Evolutionary conservation across 2,329 filamentous ascomycete species (phyloP), one percentile per base, ranked within the genome.

Genomic region (Sporothrix sp.): DNA sequence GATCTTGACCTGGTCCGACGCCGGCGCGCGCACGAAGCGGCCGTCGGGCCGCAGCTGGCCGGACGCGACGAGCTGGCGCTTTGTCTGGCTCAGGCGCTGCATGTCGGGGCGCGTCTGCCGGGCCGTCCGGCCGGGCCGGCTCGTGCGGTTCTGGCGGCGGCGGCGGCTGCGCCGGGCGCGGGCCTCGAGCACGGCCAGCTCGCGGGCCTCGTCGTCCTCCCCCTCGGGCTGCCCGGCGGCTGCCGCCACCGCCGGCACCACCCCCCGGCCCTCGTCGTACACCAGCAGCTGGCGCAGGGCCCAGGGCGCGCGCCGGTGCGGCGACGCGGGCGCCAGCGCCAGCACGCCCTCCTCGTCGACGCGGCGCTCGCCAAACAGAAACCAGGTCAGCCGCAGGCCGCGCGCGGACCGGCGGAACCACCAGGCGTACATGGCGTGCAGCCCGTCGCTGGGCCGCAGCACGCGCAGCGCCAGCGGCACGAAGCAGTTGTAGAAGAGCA

Each of bases 401-500:
- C 87, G 77, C 11, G 90, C 93, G 63, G 90, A 95, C 59, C 79
- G 81, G 58, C 85, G 83, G 69, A 98, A 95, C 88, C 93, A 98
- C 91, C 91, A 97, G 7, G 82, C 83, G 64, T 95, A 98, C 73
- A 96, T 84, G 50, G 76, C 72, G 58, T 95, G 85, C 3, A 98
- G 71, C 1, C 81, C 84, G 61, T 95, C 85, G 47, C 87, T 88
- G 2, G 91, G 90, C 62, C 85, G 87, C 66, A 95, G 84, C 59
- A 88, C 82, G 59, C 80, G 84, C 58, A 97, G 80, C 11, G 90
- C 82, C 44, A 95, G 70, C 0, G 93, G 93, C 73, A 96, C 93
- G 42, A 96, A 71, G 64, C 96, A 95, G 66, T 97, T 97, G 74
- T 96, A 98, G 64, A 97, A 93, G 14, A 98, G 72, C 2, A 98